phyloP scores from a whole-genome alignment of 73 alveolate species.

The Paramecium bursaria region DNA sequence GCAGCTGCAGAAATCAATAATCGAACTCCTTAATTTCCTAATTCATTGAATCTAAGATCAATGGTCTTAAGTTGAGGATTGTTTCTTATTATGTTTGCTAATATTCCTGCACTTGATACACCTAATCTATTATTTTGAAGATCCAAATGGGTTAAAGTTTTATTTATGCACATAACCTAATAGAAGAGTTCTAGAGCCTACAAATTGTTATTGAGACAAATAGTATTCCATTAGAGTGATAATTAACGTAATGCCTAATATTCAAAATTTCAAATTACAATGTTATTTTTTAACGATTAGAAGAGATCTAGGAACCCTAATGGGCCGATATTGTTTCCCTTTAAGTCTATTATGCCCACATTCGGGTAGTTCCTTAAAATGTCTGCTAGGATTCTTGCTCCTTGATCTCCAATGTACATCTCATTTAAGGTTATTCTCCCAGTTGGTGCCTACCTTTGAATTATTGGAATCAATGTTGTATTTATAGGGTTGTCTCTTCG shows the following conservation, averaged over 20 bases:
- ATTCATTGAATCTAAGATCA: conserved; percentile 68
- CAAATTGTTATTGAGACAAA: conserved; percentile 58
- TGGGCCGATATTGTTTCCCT: conserved; percentile 65
- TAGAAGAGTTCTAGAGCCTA: conserved; percentile 52
- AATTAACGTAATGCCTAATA: conserved; percentile 44
- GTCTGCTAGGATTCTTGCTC: conserved; percentile 60
- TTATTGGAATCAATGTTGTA: conserved; percentile 45
- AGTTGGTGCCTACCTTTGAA: conserved; percentile 60
- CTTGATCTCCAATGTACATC: conserved; percentile 69
- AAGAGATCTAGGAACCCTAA: conserved; percentile 54
- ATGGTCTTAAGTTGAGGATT: conserved; percentile 54
- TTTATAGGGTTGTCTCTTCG: no score
- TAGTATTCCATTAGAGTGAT: conserved; percentile 59
- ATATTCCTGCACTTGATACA: conserved; percentile 55
- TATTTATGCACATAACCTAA: conserved; percentile 44
- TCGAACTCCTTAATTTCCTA: conserved; percentile 58
- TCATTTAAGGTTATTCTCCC: conserved; percentile 61
- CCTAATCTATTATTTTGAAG: conserved; percentile 48
- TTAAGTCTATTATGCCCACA: conserved; percentile 58
- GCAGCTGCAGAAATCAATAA: conserved; percentile 42
- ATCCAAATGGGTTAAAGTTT: conserved; percentile 63
- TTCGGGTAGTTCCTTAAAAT: conserved; percentile 54
- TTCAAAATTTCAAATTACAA: conserved; percentile 25
- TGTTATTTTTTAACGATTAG: conserved; percentile 35
- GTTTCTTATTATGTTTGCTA: conserved; percentile 63